Percentiles rank a stretch among this genome's conserved stretches.
Evolutionary conservation across 192 early-diverging fungal genomes (phyloP).

Genomic region (Coemansia guatemalensis): DNA sequence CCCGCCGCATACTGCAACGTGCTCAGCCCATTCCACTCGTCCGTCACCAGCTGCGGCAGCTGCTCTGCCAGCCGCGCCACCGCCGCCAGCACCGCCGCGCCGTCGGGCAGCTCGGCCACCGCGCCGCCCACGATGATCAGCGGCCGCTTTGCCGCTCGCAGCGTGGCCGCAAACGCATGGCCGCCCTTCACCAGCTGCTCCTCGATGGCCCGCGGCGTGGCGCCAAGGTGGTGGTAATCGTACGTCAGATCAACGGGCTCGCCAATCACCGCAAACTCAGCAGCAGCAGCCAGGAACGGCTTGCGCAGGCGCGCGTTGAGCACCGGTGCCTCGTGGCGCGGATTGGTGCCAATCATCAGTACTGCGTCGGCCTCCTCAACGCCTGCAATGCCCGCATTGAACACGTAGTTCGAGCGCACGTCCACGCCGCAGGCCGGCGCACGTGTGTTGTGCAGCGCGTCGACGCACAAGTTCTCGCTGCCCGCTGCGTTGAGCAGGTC

Average conservation of each 20-base stretch:
- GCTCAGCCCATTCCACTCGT: slow-evolving; percentile 88
- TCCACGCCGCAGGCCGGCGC: slow-evolving; percentile 62
- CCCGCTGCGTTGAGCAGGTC: slow-evolving; percentile 88
- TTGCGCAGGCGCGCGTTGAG: slow-evolving; percentile 96
- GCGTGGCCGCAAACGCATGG: slow-evolving; percentile 71
- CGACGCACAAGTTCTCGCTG: slow-evolving; percentile 82
- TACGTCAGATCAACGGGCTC: slow-evolving; percentile 78
- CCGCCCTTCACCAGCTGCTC: slow-evolving; percentile 60
- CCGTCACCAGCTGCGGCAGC: slow-evolving; percentile 67
- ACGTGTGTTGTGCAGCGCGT: slow-evolving; percentile 46
- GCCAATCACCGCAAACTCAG: slow-evolving; percentile 84
- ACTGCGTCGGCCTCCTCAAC: slow-evolving; percentile 93
- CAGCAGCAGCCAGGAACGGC: slow-evolving; percentile 79
- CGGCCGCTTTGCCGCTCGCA: slow-evolving; percentile 86
- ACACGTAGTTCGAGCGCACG: slow-evolving; percentile 86
- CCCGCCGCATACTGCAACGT: slow-evolving; percentile 87
- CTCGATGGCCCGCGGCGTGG: slow-evolving; percentile 64
- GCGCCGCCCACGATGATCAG: slow-evolving; percentile 86
- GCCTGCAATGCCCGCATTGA: slow-evolving; percentile 82
- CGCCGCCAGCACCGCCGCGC: slow-evolving; percentile 68
- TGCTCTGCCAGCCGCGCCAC: slow-evolving; percentile 75
- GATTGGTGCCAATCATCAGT: slow-evolving; percentile 92
- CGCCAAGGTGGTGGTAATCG: slow-evolving; percentile 85
- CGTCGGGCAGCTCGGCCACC: slow-evolving; percentile 66
- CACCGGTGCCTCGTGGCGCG: slow-evolving; percentile 93